Evolutionary conservation across 2,329 filamentous ascomycete genomes (phyloP), one percentile per base, ranked within the genome.

Genomic region (Alternaria sp.): DNA sequence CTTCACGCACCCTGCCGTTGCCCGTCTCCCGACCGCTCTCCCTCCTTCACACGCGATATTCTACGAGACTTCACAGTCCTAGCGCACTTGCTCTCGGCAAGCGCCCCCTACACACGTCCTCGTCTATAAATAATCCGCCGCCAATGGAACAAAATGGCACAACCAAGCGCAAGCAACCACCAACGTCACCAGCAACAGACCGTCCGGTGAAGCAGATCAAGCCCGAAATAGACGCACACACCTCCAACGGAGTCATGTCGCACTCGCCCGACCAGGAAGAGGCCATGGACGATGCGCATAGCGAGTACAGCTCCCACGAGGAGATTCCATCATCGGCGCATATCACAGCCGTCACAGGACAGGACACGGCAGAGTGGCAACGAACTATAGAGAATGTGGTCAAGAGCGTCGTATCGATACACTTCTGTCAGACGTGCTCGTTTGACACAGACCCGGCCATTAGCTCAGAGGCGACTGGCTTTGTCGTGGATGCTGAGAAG

Each of bases 371-470:
- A 25, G 94, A 97, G 81, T 99, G 95, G 95, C 94, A 98, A 80
- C 91, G 90, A 52, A 97, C 94, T 0, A 97, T 98, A 62, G 94
- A 97, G 80, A 90, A 89, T 63, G 95, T 99, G 3, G 94, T 99
- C 55, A 90, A 91, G 77, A 97, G 94, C 70, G 95, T 98, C 18
- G 95, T 99, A 51, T 97, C 94, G n/a, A 98, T 99, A 73, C 92
- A 97, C 69, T 99, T 99, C 83, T 98, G 94, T 78, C 93, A 97
- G 84, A 97, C 95, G 0, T 97, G 92, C 78, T 94, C 94, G 25
- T 99, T 99, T 78, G 95, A 99, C 79, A 98, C 95, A n/a, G 95
- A 99, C 72, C 84, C 92, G 28, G 95, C 95, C 7, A 86, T 97
- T 78, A 93, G 93, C 18, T 97, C 93, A 73, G 95, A 99, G 82